These are phyloP conservation scores for Drosera capensis DNA, from an alignment of 148 eudicot species.

Conservation along the genomic window DNA sequence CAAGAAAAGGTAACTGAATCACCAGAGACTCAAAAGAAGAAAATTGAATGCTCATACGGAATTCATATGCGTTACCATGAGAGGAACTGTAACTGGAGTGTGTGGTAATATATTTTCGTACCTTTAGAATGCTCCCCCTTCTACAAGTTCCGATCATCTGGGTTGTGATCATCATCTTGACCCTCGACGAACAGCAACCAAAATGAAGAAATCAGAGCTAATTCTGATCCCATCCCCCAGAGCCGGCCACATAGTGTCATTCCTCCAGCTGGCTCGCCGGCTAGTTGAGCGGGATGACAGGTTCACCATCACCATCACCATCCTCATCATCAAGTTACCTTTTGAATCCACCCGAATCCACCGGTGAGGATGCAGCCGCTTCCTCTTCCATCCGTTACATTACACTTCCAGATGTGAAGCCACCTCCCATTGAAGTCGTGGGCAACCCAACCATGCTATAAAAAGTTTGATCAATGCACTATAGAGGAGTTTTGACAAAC, in stretches of 20 bases:
- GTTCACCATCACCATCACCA: background rate
- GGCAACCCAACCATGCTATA: too few relatives aligned
- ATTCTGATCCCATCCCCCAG: background rate
- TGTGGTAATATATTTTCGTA: too few relatives aligned
- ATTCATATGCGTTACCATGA: too few relatives aligned
- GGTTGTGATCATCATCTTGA: background rate
- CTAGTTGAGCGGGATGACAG: background rate
- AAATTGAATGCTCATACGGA: too few relatives aligned
- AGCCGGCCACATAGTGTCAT: background rate
- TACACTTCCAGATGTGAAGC: background rate
- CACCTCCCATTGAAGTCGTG: background rate
- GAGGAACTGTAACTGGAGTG: too few relatives aligned
- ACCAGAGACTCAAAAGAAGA: too few relatives aligned
- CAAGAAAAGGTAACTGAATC: too few relatives aligned
- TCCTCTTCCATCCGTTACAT: background rate
- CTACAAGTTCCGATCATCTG: too few relatives aligned
- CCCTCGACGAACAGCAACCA: background rate
- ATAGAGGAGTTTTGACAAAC: too few relatives aligned
- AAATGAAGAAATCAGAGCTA: background rate
- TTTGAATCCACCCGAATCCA: background rate
- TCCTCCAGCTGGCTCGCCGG: background rate
- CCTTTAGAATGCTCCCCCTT: too few relatives aligned
- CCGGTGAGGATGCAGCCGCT: background rate
- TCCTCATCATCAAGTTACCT: background rate
- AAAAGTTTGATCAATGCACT: too few relatives aligned